These are phyloP conservation scores for Pseudonitzschia multiseries DNA, from an alignment of 108 stramenopile genomes.

Conservation along the genomic window DNA sequence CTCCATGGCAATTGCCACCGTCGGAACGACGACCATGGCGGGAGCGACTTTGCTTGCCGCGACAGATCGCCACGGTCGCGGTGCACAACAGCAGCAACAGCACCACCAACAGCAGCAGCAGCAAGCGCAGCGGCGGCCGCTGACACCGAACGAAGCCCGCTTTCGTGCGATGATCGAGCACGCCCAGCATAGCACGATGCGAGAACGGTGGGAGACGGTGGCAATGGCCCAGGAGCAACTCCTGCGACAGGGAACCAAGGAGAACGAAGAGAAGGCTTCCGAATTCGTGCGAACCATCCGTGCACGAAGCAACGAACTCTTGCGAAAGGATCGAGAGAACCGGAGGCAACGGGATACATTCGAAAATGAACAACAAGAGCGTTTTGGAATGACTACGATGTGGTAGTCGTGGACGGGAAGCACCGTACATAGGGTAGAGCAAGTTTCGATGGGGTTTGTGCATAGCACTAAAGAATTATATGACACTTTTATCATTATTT, in stretches of 20 bases:
- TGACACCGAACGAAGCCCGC: conserved; percentile 42
- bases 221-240: conserved; percentile 46
- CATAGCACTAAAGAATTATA: background rate
- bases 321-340: background rate
- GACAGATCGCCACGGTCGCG: background rate
- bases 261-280: conserved; percentile 20
- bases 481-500: background rate
- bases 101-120: too few species aligned
- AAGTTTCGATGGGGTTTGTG: background rate
- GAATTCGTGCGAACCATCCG: conserved; percentile 44
- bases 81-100: background rate
- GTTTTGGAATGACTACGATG: background rate
- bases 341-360: background rate
- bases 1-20: conserved; percentile 5
- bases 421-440: background rate
- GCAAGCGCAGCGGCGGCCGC: background rate
- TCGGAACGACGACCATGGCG: conserved; percentile 14
- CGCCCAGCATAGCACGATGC: conserved; percentile 50
- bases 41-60: background rate
- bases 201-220: conserved; percentile 47
- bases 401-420: background rate
- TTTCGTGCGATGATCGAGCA: conserved; percentile 57
- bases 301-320: conserved; percentile 38
- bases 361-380: background rate
- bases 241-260: conserved; percentile 36